These are phyloP conservation scores for Ustanciosporium gigantosporum DNA, from an alignment of 1,284 basidiomycete genomes.

Conservation along the genomic window DNA sequence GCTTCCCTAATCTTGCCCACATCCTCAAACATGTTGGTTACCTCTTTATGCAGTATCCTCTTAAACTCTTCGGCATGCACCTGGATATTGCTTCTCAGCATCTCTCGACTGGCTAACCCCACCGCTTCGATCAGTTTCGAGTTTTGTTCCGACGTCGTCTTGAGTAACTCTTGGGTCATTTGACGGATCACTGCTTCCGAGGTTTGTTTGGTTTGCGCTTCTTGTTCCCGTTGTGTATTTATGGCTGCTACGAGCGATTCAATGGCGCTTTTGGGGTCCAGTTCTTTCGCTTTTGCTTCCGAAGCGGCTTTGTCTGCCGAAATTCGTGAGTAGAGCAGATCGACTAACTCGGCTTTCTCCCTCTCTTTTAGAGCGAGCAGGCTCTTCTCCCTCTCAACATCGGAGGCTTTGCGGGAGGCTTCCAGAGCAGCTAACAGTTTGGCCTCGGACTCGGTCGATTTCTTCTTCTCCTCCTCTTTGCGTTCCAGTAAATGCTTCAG, in stretches of 20 bases:
- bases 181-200: conserved; percentile 40
- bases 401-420: conserved; percentile 17
- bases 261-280: conserved; percentile 51
- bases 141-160: conserved; percentile 42
- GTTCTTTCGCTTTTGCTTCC: conserved; percentile 18
- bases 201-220: conserved; percentile 21
- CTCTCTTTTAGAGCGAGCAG: conserved; percentile 21
- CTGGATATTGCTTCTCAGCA: conserved; percentile 45
- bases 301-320: conserved; percentile 27
- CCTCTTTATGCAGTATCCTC: conserved; percentile 34
- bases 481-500: conserved; percentile 50
- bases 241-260: conserved; percentile 47
- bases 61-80: conserved; percentile 51
- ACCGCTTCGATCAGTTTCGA: conserved; percentile 46
- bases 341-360: conserved; percentile 42
- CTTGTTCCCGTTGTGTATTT: conserved; percentile 41
- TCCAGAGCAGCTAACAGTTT: conserved; percentile 6
- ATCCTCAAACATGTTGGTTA: conserved; percentile 52
- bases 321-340: conserved; percentile 25
- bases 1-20: conserved; percentile 54
- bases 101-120: conserved; percentile 39
- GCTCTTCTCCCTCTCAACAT: conserved; percentile 12
- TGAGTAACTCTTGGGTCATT: conserved; percentile 38
- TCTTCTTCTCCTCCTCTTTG: conserved; percentile 44
- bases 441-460: conserved; percentile 18